A percentile compares a stretch with the other conserved stretches of the same genome.
Conservation (phyloP, 2,329 filamentous ascomycete species). For the Diaporthe australafricana region DNA sequence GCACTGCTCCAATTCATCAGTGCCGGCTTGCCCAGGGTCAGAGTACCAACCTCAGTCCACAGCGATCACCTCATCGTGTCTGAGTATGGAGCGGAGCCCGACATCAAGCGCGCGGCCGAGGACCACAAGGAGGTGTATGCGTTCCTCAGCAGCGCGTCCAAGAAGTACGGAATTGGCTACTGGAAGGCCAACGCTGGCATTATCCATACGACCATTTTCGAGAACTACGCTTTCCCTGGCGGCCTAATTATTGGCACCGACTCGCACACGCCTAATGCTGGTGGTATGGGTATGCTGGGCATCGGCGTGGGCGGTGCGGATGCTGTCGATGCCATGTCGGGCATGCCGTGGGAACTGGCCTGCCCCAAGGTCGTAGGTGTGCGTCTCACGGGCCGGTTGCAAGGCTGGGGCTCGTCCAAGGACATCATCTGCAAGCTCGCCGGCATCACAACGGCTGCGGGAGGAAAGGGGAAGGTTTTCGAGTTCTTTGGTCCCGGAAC, state of each 20-base stretch:
- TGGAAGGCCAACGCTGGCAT: conserved; percentile 95
- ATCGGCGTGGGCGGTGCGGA: conserved; percentile 98
- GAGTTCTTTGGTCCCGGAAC: conserved; percentile 95
- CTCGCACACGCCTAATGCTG: conserved; percentile 96
- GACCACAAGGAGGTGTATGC: conserved; percentile 98
- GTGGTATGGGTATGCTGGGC: conserved; percentile 90
- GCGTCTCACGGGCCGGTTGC: conserved; percentile 82
- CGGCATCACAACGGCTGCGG: conserved; percentile 89
- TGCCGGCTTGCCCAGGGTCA: conserved; percentile 87
- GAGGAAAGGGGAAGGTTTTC: conserved; percentile 93
- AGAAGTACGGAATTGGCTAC: conserved; percentile 93
- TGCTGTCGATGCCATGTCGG: conserved; percentile 96
- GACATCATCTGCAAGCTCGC: conserved; percentile 88
- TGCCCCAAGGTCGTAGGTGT: conserved; percentile 92
- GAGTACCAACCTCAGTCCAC: conserved; percentile 96
- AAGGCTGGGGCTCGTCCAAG: conserved; percentile 93
- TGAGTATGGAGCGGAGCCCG: conserved; percentile 86
- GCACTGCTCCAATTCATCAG: conserved; percentile 98
- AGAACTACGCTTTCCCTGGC: conserved; percentile 96
- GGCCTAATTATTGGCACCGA: conserved; percentile 99
- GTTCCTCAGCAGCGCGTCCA: conserved; percentile 91
- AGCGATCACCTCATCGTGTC: conserved; percentile 99
- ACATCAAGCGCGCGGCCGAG: conserved; percentile 85
- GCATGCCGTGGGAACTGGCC: conserved; percentile 97
- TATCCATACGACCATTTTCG: conserved; percentile 96